Evolutionary conservation across 139 green algal genomes (phyloP).

Genomic region (Nannochloris sp.): DNA sequence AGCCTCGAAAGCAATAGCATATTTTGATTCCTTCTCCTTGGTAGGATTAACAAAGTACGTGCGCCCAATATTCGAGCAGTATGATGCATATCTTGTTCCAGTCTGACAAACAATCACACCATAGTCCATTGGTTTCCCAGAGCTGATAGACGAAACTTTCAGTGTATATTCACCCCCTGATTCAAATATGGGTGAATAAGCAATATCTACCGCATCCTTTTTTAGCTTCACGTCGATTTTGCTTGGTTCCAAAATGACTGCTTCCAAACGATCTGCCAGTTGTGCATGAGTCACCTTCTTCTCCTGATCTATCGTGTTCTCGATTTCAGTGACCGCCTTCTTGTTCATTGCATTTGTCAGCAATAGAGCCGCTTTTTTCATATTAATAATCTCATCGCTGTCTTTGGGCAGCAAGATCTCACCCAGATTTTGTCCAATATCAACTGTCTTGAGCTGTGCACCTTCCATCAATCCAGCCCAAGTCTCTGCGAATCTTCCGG

Average conservation of each 20-base stretch:
- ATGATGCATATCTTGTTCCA: constrained; percentile 64
- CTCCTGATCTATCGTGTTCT: constrained; percentile 77
- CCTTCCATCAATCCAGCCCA: constrained; percentile 30
- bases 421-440: constrained; percentile 45
- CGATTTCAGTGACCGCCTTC: constrained; percentile 62
- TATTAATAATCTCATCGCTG: constrained; percentile 60
- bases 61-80: constrained; percentile 88
- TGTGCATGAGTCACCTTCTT: constrained; percentile 86
- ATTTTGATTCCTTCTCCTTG: constrained; percentile 67
- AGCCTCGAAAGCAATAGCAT: constrained; percentile 56
- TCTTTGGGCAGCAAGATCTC: constrained; percentile 76
- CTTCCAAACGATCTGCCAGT: constrained; percentile 60
- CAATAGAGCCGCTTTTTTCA: constrained; percentile 83
- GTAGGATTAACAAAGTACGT: constrained; percentile 86
- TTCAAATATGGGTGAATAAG: constrained; percentile 90
- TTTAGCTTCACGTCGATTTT: constrained; percentile 50
- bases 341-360: constrained; percentile 53
- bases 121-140: constrained; percentile 52
- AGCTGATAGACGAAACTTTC: constrained; percentile 25
- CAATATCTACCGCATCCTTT: constrained; percentile 81
- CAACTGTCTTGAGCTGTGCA: constrained; percentile 28
- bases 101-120: constrained; percentile 41
- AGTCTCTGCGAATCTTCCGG: constrained; percentile 48
- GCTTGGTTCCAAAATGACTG: constrained; percentile 58
- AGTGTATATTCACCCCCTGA: constrained; percentile 68